These are phyloP conservation scores for Oryza longistaminata DNA, from an alignment of 176 grass and related monocot species.

Conservation along the genomic window DNA sequence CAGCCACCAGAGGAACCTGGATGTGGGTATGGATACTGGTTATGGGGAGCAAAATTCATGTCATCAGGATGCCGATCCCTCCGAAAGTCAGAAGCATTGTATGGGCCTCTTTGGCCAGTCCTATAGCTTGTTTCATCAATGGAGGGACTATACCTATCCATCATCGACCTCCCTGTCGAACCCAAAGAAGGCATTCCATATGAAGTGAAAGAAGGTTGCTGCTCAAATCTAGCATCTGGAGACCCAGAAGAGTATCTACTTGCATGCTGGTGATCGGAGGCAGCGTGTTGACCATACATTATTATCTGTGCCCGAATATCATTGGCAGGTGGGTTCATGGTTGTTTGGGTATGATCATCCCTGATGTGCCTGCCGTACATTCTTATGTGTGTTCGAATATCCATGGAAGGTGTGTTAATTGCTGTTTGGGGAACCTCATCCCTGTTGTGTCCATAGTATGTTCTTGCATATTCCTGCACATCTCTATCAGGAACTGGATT, in stretches of 20 bases:
- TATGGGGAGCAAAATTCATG: conserved; percentile 31
- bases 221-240: conserved; percentile 22
- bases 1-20: conserved; percentile 49
- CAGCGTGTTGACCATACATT: conserved; percentile 30
- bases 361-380: conserved; percentile 34
- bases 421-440: neutral
- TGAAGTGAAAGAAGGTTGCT: neutral
- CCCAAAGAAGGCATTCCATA: conserved; percentile 40
- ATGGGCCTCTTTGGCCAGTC: conserved; percentile 17
- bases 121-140: conserved; percentile 57
- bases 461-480: conserved; percentile 5
- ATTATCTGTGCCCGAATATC: conserved; percentile 38
- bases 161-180: conserved; percentile 32
- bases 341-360: neutral
- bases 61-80: conserved; percentile 34
- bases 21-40: conserved; percentile 23
- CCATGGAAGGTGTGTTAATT: neutral
- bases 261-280: neutral
- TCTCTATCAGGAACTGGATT: conserved; percentile 12
- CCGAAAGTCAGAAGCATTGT: conserved; percentile 34
- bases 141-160: conserved; percentile 43
- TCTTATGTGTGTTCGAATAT: conserved; percentile 36
- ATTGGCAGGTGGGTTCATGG: neutral
- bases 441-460: neutral
- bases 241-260: conserved; percentile 6